Conservation (phyloP, 345 rosid species). For the Toxicodendron radicans region DNA sequence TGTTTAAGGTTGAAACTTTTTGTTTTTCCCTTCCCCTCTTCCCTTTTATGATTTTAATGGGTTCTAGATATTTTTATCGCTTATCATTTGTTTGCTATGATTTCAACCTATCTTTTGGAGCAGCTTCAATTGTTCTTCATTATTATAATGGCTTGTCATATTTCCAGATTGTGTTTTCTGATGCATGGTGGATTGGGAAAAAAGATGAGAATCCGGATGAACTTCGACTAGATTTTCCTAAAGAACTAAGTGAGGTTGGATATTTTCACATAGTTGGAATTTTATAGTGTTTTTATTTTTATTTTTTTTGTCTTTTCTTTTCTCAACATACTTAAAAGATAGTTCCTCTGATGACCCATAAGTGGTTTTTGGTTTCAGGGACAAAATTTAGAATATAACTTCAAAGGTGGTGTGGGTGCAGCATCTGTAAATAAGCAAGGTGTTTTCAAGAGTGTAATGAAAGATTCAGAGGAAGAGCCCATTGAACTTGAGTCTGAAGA, state of each 20-base stretch:
- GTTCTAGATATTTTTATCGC: neutral
- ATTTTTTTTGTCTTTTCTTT: neutral
- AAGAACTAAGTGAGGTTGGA: conserved; percentile 67
- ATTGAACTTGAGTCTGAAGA: conserved; percentile 50
- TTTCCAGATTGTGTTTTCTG: conserved; percentile 84
- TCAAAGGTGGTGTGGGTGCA: conserved; percentile 75
- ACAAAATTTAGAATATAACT: conserved; percentile 51
- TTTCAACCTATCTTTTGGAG: neutral
- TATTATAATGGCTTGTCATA: conserved; percentile 14
- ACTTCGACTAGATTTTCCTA: conserved; percentile 69
- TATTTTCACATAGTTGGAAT: conserved; percentile 10
- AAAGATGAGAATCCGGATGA: conserved; percentile 89
- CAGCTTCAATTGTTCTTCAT: neutral
- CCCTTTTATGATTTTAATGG: neutral
- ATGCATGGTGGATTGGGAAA: conserved; percentile 95
- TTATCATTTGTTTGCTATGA: neutral
- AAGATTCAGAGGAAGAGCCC: conserved; percentile 44
- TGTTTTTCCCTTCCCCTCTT: neutral
- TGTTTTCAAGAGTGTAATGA: conserved; percentile 35
- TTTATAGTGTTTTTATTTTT: neutral
- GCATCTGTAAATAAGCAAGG: conserved; percentile 32
- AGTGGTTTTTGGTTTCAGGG: conserved; percentile 44
- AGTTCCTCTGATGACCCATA: neutral
- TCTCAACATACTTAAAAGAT: conserved; percentile 5
- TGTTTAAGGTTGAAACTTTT: neutral